Conservation (phyloP, 169 alveolate genomes). For the Eimeria tenella region DNA sequence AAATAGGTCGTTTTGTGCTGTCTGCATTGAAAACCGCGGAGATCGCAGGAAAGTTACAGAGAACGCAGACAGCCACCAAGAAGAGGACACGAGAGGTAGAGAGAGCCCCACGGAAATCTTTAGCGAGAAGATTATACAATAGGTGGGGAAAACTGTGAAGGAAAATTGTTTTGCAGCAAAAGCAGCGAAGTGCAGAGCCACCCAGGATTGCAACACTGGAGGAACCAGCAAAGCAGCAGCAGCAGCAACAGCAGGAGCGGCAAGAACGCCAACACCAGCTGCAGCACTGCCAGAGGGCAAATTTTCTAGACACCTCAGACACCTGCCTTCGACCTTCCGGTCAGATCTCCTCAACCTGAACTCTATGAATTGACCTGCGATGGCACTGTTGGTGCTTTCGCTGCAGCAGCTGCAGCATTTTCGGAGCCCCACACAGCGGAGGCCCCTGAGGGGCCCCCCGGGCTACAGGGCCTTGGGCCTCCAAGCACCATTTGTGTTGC, state of each 20-base stretch:
- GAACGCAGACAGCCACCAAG: no score
- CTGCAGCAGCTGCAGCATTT: not conserved
- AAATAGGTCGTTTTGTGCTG: not conserved
- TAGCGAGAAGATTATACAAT: not conserved
- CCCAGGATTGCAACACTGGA: not conserved
- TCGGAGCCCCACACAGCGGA: slow-evolving; percentile 25
- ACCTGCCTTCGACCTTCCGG: no score
- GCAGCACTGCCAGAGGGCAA: slow-evolving; percentile 10
- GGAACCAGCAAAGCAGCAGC: not conserved
- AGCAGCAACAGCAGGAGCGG: slow-evolving; percentile 19
- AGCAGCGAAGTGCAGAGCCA: not conserved
- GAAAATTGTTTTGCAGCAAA: not conserved
- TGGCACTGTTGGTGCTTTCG: not conserved
- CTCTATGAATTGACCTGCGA: no score
- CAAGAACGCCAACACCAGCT: slow-evolving; percentile 1
- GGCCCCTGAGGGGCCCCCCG: slow-evolving; percentile 19
- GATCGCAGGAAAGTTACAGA: no score
- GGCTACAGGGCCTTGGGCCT: not conserved
- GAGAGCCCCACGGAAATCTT: no score
- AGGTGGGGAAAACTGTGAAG: not conserved
- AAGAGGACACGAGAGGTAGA: no score
- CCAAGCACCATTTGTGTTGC: not conserved
- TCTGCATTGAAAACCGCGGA: no score
- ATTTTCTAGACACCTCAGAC: no score
- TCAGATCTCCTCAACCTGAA: no score